A percentile compares a stretch with the other conserved stretches of the same genome.
Evolutionary conservation across 2,329 filamentous ascomycete species (phyloP).

Genomic region (Xylaria sp.): DNA sequence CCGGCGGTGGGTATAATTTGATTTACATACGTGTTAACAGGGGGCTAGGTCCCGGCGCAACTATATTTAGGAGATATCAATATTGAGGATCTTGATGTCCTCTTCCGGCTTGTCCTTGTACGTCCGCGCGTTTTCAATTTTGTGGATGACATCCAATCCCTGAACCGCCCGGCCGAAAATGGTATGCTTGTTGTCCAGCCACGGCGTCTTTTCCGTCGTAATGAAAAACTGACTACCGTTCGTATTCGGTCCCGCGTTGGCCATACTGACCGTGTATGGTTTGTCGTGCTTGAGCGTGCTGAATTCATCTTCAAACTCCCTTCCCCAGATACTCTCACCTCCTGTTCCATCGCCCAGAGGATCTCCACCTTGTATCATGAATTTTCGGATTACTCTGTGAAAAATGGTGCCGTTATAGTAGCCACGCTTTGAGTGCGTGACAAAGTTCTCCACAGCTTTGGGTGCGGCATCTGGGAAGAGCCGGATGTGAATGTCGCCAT

Average conservation of each 20-base stretch:
- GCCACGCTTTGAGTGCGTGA: constrained; percentile 85
- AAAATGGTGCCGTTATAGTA: constrained; percentile 99
- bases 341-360: constrained; percentile 89
- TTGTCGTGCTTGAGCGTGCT: constrained; percentile 92
- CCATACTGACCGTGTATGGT: constrained; percentile 97
- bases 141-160: constrained; percentile 93
- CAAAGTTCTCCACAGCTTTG: constrained; percentile 96
- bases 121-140: constrained; percentile 90
- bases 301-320: constrained; percentile 93
- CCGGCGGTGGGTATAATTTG: constrained; percentile 13
- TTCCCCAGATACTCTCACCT: constrained; percentile 93
- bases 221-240: constrained; percentile 99
- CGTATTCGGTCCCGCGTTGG: constrained; percentile 93
- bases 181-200: constrained; percentile 96
- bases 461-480: constrained; percentile 94
- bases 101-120: constrained; percentile 94
- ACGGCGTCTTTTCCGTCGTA: constrained; percentile 95
- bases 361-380: constrained; percentile 95
- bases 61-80: constrained; percentile 65
- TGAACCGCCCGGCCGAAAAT: constrained; percentile 92
- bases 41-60: constrained; percentile 16
- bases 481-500: constrained; percentile 92
- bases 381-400: constrained; percentile 95
- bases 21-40: constrained; percentile 22
- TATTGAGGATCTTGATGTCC: constrained; percentile 97